Base-by-base conservation (phyloP, 305 asterid genomes). In the Nicotiana rustica region DNA sequence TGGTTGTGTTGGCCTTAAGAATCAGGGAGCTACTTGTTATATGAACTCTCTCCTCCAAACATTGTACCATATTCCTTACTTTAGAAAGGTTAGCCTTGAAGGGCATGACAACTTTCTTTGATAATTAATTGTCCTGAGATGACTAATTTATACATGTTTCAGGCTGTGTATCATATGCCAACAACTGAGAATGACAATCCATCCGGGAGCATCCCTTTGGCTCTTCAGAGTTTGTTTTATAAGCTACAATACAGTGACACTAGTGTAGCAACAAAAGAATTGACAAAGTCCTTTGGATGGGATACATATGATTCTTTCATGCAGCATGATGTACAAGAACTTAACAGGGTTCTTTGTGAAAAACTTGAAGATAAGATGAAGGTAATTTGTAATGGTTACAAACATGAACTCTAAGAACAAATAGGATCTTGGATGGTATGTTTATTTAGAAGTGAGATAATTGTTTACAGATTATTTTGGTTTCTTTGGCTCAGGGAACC, bases 81-180 rank as follows among this genome's bases (percentile, higher is more conserved):
- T 95, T 86, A 95, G 97, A 89, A 95, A 95, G 99, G 99, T 93
- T 15, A 36, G 83, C 73, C 18, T 56, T 31, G 87, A 78, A 82
- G 5, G 35, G 82, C 44, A 57, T 76, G 86, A 77, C 81, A 17
- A 75, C 81, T 77, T 15, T 82, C 84, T 76, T 85, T 87, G 62
- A n/a, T 69, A 8, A 84, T 80, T 79, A 33, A 82, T 44, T 86
- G 83, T 29, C 79, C 33, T 3, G 13, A 33, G 67, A 19, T 77
- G 81, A 77, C 81, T 77, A 77, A 56, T 56, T 77, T 64, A 76
- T 64, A 75, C 19, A 0, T 77, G 52, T 77, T 77, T 82, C 89
- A 95, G 99, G 99, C 99, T 90, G 99, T 95, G 62, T 95, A 95
- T 92, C 99, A 95, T 86, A 95, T 95, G 99, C 99, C 97, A 19